These are phyloP conservation scores for Ajuga reptans DNA, from an alignment of 305 asterid genomes.

Conservation along the genomic window DNA sequence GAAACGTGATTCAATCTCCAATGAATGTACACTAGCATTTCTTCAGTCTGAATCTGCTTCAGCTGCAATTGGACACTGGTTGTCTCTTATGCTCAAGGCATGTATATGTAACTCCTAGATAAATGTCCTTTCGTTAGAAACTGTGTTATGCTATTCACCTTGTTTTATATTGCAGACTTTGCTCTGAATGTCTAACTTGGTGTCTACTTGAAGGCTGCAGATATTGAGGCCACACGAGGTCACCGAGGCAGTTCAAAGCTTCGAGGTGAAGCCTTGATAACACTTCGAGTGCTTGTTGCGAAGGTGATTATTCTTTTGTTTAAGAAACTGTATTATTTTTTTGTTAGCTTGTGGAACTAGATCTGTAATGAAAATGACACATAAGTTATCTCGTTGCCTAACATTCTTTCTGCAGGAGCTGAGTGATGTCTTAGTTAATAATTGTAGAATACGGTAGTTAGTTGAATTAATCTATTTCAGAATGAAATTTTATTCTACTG, in stretches of 20 bases:
- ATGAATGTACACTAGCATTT: constrained; percentile 68
- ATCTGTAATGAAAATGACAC: background rate
- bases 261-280: constrained; percentile 67
- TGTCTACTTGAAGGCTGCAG: constrained; percentile 73
- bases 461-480: background rate
- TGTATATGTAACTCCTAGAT: constrained; percentile 22
- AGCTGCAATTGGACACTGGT: constrained; percentile 96
- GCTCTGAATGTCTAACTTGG: constrained; percentile 30
- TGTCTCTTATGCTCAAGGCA: constrained; percentile 92
- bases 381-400: constrained; percentile 5
- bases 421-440: background rate
- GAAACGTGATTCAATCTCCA: constrained; percentile 24
- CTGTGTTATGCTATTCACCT: background rate
- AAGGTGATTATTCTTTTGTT: constrained; percentile 41
- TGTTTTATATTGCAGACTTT: background rate
- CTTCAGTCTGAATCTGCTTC: constrained; percentile 88
- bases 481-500: background rate
- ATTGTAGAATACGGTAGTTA: constrained; percentile 1
- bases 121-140: constrained; percentile 10
- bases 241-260: constrained; percentile 81
- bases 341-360: background rate
- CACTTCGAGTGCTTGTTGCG: constrained; percentile 76
- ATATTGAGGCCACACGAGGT: constrained; percentile 74
- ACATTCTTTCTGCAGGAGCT: constrained; percentile 5
- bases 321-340: constrained; percentile 8